Evolutionary conservation across 2,329 filamentous ascomycete genomes (phyloP).

Genomic region (Colletotrichum somersetense): DNA sequence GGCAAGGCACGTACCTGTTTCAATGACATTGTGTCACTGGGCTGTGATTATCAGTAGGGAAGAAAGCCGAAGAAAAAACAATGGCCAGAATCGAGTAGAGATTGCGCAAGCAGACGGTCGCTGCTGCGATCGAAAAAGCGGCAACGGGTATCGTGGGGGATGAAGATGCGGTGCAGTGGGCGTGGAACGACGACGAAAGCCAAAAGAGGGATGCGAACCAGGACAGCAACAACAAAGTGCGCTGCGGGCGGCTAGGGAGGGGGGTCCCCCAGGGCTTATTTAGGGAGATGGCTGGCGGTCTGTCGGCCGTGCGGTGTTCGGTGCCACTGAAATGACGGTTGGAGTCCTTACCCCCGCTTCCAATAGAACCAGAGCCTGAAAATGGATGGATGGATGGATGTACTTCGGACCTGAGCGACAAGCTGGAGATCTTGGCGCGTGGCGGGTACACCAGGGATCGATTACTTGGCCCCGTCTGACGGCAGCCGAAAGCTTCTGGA

Average conservation of each 20-base stretch:
- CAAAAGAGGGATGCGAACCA: conserved; percentile 31
- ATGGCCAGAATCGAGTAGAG: neutral
- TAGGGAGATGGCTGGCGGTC: conserved; percentile 38
- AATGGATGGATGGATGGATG: conserved; percentile 23
- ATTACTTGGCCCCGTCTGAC: conserved; percentile 36
- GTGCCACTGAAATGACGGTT: conserved; percentile 43
- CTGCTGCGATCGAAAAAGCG: conserved; percentile 30
- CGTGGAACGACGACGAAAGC: conserved; percentile 28
- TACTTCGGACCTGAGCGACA: conserved; percentile 37
- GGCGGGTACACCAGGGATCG: conserved; percentile 41
- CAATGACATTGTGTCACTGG: conserved; percentile 63
- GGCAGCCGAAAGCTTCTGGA: conserved; percentile 40
- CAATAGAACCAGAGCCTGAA: conserved; percentile 24
- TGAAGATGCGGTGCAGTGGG: neutral
- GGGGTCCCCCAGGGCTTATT: conserved; percentile 43
- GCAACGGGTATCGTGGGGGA: conserved; percentile 33
- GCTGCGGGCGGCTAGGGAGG: conserved; percentile 39
- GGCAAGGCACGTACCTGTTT: conserved; percentile 65
- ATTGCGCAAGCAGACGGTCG: conserved; percentile 33
- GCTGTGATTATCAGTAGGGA: conserved; percentile 3
- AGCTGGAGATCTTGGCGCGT: conserved; percentile 41
- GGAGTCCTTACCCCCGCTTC: conserved; percentile 43
- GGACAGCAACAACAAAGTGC: conserved; percentile 12
- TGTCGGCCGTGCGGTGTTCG: conserved; percentile 41
- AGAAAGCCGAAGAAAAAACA: neutral